phyloP scores from a whole-genome alignment of 495 filamentous ascomycete species.

The Lophiotrema nucula region DNA sequence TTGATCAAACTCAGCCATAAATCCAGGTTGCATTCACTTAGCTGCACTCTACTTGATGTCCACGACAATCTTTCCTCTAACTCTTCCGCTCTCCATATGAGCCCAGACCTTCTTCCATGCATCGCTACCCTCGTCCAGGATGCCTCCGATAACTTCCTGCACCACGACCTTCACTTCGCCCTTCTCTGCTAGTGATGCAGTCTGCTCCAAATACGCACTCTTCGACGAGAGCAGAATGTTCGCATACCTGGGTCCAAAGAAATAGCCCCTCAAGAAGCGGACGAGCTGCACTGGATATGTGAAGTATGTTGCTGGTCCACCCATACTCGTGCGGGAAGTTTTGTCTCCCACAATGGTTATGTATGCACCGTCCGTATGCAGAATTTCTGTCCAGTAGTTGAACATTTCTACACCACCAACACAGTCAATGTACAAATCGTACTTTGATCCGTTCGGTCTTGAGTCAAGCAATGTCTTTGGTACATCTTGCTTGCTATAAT shows the following conservation, averaged over 20 bases:
- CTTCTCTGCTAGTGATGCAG: conserved; percentile 2
- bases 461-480: conserved; percentile 4
- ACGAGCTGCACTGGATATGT: conserved; percentile 25
- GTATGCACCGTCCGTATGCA: conserved; percentile 23
- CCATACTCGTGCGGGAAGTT: conserved; percentile 31
- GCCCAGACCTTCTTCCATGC: conserved; percentile 34
- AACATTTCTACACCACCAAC: conserved; percentile 36
- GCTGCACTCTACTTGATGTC: conserved; percentile 20
- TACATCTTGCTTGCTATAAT: conserved; percentile 36
- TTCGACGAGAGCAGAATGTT: conserved; percentile 28
- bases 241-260: conserved; percentile 33
- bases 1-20: too few relatives aligned
- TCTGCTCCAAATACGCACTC: conserved; percentile 14
- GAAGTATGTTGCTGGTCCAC: conserved; percentile 35
- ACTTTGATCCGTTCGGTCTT: conserved; percentile 19
- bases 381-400: conserved; percentile 9
- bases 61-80: conserved; percentile 39
- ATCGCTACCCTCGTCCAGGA: conserved; percentile 25
- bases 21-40: too few relatives aligned
- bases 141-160: conserved; percentile 20
- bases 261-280: conserved; percentile 27
- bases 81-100: conserved; percentile 34
- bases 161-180: conserved; percentile 22
- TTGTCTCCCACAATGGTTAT: conserved; percentile 41
- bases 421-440: conserved; percentile 39